phyloP scores from a whole-genome alignment of 768 basidiomycete species.

The Strobilomyces dryophilus region DNA sequence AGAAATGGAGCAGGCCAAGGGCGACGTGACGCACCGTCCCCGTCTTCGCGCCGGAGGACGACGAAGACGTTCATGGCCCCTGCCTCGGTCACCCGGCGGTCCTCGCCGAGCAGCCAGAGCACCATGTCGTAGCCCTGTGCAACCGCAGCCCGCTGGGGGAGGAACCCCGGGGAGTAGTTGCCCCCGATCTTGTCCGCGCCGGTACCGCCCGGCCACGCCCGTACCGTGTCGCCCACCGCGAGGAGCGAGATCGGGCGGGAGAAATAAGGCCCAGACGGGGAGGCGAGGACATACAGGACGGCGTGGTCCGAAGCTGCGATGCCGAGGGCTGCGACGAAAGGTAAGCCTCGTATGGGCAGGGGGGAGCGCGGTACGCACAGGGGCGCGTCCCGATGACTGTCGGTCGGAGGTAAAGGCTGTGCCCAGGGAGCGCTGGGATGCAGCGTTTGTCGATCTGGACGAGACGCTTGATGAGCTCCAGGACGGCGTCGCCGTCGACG shows the following conservation, averaged over 20 bases:
- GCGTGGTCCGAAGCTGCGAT: conserved; percentile 78
- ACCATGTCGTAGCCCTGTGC: conserved; percentile 72
- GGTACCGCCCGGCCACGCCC: conserved; percentile 81
- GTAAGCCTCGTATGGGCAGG: too few relatives aligned
- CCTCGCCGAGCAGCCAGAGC: conserved; percentile 70
- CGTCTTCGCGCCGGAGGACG: conserved; percentile 56
- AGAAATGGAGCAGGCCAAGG: too few relatives aligned
- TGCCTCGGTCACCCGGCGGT: conserved; percentile 52
- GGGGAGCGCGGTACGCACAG: conserved; percentile 15
- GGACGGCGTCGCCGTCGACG: conserved; percentile 44
- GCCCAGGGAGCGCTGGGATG: conserved; percentile 72
- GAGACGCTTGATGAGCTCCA: conserved; percentile 59
- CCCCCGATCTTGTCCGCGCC: conserved; percentile 59
- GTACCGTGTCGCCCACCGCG: conserved; percentile 68
- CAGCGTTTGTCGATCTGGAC: conserved; percentile 71
- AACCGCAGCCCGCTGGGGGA: conserved; percentile 63
- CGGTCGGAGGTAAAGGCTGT: conserved; percentile 85
- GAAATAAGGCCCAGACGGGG: conserved; percentile 53
- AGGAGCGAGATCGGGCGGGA: conserved; percentile 50
- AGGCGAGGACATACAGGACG: conserved; percentile 79
- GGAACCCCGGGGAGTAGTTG: conserved; percentile 59
- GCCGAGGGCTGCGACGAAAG: conserved; percentile 42
- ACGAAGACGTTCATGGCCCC: conserved; percentile 83
- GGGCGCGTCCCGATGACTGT: conserved; percentile 55
- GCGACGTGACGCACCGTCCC: conserved; percentile 32